Base-by-base conservation (phyloP, 768 basidiomycete species). In the Plicaturopsis crispa region DNA sequence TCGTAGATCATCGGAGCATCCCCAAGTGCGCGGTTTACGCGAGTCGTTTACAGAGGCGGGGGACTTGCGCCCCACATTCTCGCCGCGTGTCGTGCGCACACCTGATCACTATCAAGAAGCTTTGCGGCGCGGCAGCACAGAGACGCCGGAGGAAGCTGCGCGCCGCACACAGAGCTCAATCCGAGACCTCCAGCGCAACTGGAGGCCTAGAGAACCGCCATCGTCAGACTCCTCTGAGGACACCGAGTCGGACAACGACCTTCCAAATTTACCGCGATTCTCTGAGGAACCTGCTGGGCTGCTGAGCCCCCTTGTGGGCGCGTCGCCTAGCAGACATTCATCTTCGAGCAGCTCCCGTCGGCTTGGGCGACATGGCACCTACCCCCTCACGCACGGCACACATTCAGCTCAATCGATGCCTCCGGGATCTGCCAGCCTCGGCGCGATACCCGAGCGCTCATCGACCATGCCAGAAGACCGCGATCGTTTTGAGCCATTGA, bases 81-180 rank as follows among this genome's bases (percentile, higher is more conserved):
- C 79, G 2, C 49, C 73, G n/a, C 73, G 63, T 39, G 79, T 84
- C 53, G 64, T 85, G 22, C 78, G 84, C 34, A 82, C 76, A 3
- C 84, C 84, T 2, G 66, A 69, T 4, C 70, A 84, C 50, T 85
- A 84, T 30, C 26, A 28, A 8, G n/a, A n/a, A n/a, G n/a, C n/a
- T n/a, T n/a, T n/a, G n/a, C n/a, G n/a, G n/a, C n/a, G n/a, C n/a
- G n/a, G n/a, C n/a, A n/a, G n/a, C n/a, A n/a, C n/a, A n/a, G n/a
- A n/a, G n/a, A n/a, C n/a, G n/a, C n/a, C n/a, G n/a, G n/a, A n/a
- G n/a, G n/a, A n/a, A n/a, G n/a, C n/a, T n/a, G n/a, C n/a, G n/a
- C n/a, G n/a, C n/a, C n/a, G n/a, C n/a, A n/a, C n/a, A n/a, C n/a
- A n/a, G n/a, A n/a, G n/a, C n/a, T n/a, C n/a, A n/a, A n/a, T n/a